Evolutionary conservation across 257 asterid species (phyloP).

Genomic region (Solanum tarapatanum): DNA sequence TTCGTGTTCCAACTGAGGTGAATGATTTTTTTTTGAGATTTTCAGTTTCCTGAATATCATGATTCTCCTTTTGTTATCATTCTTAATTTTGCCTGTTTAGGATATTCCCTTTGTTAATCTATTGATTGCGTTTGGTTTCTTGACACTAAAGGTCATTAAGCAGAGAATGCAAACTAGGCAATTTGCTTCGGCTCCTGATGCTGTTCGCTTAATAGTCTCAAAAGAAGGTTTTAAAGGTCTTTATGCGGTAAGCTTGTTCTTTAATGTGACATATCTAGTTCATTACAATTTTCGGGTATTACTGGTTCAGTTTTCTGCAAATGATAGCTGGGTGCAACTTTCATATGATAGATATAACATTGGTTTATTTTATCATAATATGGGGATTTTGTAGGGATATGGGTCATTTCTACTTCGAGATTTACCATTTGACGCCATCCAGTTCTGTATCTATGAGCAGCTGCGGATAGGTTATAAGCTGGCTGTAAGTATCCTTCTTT

Average conservation of each 20-base stretch:
- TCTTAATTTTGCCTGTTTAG: background rate
- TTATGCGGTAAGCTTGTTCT: constrained; percentile 55
- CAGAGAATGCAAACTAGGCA: constrained; percentile 95
- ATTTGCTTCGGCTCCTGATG: constrained; percentile 85
- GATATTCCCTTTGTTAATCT: background rate
- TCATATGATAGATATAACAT: background rate
- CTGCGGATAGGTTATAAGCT: constrained; percentile 82
- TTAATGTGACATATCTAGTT: background rate
- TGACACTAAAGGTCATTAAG: constrained; percentile 75
- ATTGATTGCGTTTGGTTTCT: background rate
- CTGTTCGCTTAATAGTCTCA: constrained; percentile 69
- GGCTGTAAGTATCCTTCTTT: constrained; percentile 49
- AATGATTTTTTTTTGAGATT: background rate
- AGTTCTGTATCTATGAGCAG: constrained; percentile 85
- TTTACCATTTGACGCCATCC: constrained; percentile 75
- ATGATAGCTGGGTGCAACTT: background rate
- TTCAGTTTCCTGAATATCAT: background rate
- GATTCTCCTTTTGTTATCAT: background rate
- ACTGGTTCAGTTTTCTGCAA: background rate
- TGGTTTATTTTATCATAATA: background rate
- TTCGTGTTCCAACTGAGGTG: constrained; percentile 98
- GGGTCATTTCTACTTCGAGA: constrained; percentile 76
- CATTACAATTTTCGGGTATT: background rate
- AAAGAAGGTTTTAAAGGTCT: constrained; percentile 89
- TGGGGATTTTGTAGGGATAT: constrained; percentile 48